Evolutionary conservation across 2,329 filamentous ascomycete species (phyloP).

Genomic region (Xylariaceae sp.): DNA sequence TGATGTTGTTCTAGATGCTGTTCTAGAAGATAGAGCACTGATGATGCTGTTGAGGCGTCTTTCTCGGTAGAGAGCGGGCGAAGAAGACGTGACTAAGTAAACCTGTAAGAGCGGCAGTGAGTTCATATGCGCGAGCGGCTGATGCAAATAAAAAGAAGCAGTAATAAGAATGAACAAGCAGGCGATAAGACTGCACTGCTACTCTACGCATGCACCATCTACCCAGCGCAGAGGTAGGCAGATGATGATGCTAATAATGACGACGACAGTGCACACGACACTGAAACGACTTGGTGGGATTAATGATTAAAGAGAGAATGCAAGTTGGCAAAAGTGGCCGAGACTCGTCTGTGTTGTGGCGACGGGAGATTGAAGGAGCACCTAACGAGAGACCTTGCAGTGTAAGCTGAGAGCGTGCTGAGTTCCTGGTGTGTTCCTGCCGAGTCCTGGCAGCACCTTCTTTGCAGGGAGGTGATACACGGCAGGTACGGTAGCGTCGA

Average conservation of each 20-base stretch:
- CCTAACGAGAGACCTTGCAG: background rate
- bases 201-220: no score
- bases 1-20: constrained; percentile 23
- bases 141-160: constrained; percentile 6
- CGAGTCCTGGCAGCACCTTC: no score
- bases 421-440: background rate
- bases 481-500: no score
- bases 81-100: constrained; percentile 29
- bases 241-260: constrained; percentile 25
- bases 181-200: constrained; percentile 24
- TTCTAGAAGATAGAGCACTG: constrained; percentile 20
- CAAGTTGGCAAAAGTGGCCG: constrained; percentile 1
- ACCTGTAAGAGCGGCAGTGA: constrained; percentile 30
- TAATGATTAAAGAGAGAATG: background rate
- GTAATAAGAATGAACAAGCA: constrained; percentile 3
- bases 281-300: constrained; percentile 18
- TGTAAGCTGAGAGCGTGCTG: background rate
- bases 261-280: constrained; percentile 21
- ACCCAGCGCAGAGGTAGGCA: constrained; percentile 5
- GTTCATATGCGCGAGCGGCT: constrained; percentile 29
- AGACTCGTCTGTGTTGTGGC: constrained; percentile 4
- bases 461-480: no score
- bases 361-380: constrained; percentile 15
- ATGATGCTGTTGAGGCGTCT: constrained; percentile 26
- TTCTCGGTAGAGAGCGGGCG: constrained; percentile 28